Percentiles rank a stretch among this genome's conserved stretches.
Evolutionary conservation across 441 rosid species (phyloP).

Genomic region (Pelargonium cotyledonis): DNA sequence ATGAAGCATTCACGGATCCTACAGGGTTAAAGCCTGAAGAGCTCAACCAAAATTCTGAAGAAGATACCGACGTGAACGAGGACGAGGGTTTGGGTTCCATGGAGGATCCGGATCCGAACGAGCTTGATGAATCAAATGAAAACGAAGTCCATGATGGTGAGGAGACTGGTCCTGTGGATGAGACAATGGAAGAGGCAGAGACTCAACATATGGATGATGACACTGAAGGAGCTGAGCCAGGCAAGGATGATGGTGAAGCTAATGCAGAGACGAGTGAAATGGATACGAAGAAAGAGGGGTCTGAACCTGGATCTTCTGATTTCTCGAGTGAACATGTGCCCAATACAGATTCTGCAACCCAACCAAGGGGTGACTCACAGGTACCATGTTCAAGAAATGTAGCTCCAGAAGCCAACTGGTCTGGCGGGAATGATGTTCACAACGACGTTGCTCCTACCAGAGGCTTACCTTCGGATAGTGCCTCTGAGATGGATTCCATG

Average conservation of each 20-base stretch:
- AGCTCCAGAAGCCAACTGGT: conserved; percentile 46
- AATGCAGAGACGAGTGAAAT: conserved; percentile 33
- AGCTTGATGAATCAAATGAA: conserved; percentile 42
- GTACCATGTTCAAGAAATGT: conserved; percentile 43
- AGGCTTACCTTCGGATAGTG: conserved; percentile 46
- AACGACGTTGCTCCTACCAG: conserved; percentile 45
- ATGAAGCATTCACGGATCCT: conserved; percentile 63
- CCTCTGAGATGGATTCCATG: conserved; percentile 46
- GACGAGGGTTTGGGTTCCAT: conserved; percentile 36
- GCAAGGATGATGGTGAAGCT: conserved; percentile 35
- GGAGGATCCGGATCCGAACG: conserved; percentile 52
- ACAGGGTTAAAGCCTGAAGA: conserved; percentile 56
- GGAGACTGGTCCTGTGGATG: conserved; percentile 35
- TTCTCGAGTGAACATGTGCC: conserved; percentile 34
- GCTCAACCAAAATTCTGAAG: conserved; percentile 38
- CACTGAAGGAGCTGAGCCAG: conserved; percentile 39
- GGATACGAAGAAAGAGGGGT: conserved; percentile 33
- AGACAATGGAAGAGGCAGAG: conserved; percentile 40
- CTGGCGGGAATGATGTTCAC: conserved; percentile 34
- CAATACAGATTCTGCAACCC: conserved; percentile 49
- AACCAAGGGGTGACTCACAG: conserved; percentile 43
- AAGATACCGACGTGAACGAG: conserved; percentile 48
- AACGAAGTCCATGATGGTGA: conserved; percentile 37
- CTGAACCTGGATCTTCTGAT: conserved; percentile 41
- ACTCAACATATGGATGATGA: conserved; percentile 36